Evolutionary conservation across 768 basidiomycete species (phyloP).

Genomic region (Tulasnella sp.): DNA sequence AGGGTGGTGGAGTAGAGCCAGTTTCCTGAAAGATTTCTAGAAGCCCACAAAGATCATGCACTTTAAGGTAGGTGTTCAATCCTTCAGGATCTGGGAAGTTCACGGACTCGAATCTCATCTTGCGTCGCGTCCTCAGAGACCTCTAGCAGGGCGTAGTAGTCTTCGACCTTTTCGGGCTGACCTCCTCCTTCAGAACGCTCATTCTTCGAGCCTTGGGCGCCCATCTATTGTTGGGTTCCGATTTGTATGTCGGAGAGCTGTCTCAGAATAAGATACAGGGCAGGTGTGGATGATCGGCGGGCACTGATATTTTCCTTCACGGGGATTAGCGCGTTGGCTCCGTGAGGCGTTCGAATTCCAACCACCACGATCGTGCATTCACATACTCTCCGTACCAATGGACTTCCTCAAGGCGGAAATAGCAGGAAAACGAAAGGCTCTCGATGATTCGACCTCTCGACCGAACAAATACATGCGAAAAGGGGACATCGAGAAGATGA

Average conservation of each 20-base stretch:
- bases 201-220: conserved; percentile 53
- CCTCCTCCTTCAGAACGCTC: conserved; percentile 25
- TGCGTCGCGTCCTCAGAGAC: conserved; percentile 71
- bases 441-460: conserved; percentile 43
- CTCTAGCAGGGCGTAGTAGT: conserved; percentile 77
- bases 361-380: too few relatives aligned
- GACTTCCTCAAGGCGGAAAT: conserved; percentile 87
- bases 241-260: too few relatives aligned
- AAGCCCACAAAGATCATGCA: conserved; percentile 2
- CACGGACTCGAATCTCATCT: conserved; percentile 78
- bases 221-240: conserved; percentile 41
- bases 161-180: conserved; percentile 30
- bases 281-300: not conserved
- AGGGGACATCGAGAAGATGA: conserved; percentile 68
- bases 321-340: too few relatives aligned
- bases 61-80: not conserved
- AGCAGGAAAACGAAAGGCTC: conserved; percentile 71
- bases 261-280: not conserved
- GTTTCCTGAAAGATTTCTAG: conserved; percentile 71
- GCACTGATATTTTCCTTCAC: too few relatives aligned
- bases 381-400: conserved; percentile 37
- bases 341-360: too few relatives aligned
- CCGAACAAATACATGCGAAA: conserved; percentile 75
- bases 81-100: not conserved
- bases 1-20: conserved; percentile 78